Percentiles rank a stretch among this genome's conserved stretches.
Evolutionary conservation across 2,329 filamentous ascomycete species (phyloP).

Genomic region (Colletotrichum zoysiae): DNA sequence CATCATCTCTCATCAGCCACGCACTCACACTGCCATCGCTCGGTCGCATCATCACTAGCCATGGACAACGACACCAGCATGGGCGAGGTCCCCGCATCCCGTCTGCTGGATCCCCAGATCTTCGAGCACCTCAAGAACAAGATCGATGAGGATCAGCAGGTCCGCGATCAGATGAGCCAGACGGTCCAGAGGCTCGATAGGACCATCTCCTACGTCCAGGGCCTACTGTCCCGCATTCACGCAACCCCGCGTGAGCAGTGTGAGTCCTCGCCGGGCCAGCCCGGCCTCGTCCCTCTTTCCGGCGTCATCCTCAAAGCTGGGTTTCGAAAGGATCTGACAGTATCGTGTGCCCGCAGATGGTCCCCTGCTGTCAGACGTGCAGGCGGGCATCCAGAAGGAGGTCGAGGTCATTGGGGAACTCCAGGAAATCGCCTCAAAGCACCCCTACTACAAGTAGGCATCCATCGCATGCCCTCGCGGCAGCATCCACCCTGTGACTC

Average conservation of each 20-base stretch:
- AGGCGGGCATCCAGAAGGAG: conserved; percentile 79
- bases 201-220: conserved; percentile 83
- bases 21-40: background rate
- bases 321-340: conserved; percentile 61
- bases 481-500: conserved; percentile 21
- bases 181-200: conserved; percentile 87
- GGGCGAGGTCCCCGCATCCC: conserved; percentile 43
- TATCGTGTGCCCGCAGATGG: conserved; percentile 69
- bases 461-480: background rate
- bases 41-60: conserved; percentile 5
- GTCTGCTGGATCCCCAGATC: conserved; percentile 78
- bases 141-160: conserved; percentile 86
- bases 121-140: conserved; percentile 90
- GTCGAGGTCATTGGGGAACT: conserved; percentile 79
- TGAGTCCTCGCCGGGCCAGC: conserved; percentile 48
- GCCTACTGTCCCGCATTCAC: conserved; percentile 88
- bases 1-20: background rate
- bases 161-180: conserved; percentile 86
- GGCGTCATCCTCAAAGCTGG: background rate
- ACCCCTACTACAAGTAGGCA: conserved; percentile 93
- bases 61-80: conserved; percentile 44
- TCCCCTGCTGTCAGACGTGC: conserved; percentile 76
- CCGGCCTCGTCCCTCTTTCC: too few species aligned
- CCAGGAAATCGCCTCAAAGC: conserved; percentile 79
- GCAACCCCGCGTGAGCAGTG: conserved; percentile 78